Evolutionary conservation across 306 rosid genomes (phyloP), one percentile per base, ranked within the genome.

Genomic region (Dryas octopetala): DNA sequence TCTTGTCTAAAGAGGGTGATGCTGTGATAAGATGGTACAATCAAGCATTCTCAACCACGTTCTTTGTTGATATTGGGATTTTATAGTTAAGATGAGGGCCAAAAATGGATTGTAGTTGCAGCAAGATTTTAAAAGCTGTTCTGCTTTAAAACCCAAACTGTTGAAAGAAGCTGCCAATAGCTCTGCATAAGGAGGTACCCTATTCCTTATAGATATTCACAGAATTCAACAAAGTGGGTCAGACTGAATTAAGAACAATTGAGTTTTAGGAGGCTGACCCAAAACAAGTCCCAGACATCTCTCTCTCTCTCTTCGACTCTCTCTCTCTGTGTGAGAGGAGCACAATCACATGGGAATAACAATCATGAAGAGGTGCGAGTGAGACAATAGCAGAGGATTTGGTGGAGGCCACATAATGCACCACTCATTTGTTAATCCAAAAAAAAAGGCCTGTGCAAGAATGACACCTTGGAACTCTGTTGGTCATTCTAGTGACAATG

Each of bases 371-470:
- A 82, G 85, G 85, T 70, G 87, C 85, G 86, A 86, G 91, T 89
- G 98, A 91, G 98, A 95, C 97, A 95, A 90, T 80, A 88, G 86
- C 81, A 85, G 97, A 89, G 93, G 96, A 95, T 95, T 80, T 79
- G 84, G 89, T 85, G 96, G 97, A 89, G 17, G 95, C 98, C 97
- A 58, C 86, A 74, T 91, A 87, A 89, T 90, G 91, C 93, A 69
- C 76, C 78, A 83, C 95, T 87, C 87, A 62, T 79, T 85, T 90
- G 84, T 85, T 74, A 74, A 86, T 84, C 81, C 73, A 83, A 79
- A 84, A 58, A 83, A 79, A 81, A 58, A 73, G 74, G 70, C 68
- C 54, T 78, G 10, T 43, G 52, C 48, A 54, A 28, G 74, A 80
- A 80, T 74, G 83, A 68, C 82, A 79, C 50, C 79, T 81, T 76